These are phyloP conservation scores for Neurospora sp. DNA, from an alignment of 495 filamentous ascomycete genomes.

Conservation along the genomic window DNA sequence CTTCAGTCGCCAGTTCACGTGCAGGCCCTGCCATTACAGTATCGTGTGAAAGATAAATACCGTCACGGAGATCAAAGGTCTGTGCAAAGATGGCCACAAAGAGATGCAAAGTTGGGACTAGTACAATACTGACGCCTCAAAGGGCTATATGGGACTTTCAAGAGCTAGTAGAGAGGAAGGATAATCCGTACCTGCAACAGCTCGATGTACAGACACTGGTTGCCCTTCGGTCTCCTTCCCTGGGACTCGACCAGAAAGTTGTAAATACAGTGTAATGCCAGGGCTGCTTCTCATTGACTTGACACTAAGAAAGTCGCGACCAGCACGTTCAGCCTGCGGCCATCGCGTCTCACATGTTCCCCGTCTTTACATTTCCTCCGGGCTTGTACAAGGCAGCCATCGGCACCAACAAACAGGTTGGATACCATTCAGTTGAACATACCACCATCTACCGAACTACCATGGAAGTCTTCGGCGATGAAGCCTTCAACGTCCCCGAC, in stretches of 20 bases:
- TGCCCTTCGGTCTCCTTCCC: background rate
- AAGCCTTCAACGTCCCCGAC: conserved; percentile 58
- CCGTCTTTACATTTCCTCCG: background rate
- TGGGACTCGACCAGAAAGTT: background rate
- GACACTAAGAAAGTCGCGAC: background rate
- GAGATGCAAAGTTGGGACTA: background rate
- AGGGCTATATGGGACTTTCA: too few species aligned
- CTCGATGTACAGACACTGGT: background rate
- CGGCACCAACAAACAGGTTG: background rate
- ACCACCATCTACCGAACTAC: too few species aligned
- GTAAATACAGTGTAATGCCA: background rate
- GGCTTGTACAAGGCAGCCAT: background rate
- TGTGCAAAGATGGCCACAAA: background rate
- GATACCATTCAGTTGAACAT: background rate
- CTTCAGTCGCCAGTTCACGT: conserved; percentile 22
- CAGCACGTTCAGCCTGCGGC: background rate
- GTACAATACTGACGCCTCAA: too few species aligned
- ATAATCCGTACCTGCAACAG: too few species aligned
- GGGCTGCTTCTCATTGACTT: background rate
- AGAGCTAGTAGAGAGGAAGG: too few species aligned
- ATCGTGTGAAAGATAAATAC: background rate
- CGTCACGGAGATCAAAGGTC: background rate
- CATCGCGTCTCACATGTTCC: background rate
- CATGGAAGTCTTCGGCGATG: conserved; percentile 20
- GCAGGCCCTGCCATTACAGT: conserved; percentile 1